Conservation (phyloP, 139 green algal genomes). For the Coelastrella sp. region DNA sequence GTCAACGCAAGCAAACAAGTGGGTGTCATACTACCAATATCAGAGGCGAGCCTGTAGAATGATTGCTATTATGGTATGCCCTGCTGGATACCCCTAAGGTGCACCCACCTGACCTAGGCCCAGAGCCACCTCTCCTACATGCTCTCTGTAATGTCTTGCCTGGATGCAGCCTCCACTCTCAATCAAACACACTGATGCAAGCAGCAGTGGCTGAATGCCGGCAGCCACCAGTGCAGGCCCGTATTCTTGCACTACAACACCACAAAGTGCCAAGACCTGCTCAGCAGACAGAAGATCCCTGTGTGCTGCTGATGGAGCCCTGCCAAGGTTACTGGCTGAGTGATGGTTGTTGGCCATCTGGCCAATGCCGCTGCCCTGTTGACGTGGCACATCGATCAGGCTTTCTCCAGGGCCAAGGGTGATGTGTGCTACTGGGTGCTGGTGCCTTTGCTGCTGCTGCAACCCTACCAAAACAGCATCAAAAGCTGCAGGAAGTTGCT, state of each 20-base stretch:
- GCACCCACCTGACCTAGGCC: slow-evolving; percentile 34
- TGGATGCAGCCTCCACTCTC: slow-evolving; percentile 26
- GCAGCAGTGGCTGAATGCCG: slow-evolving; percentile 4
- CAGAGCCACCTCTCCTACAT: slow-evolving; percentile 24
- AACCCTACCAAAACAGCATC: too few species aligned
- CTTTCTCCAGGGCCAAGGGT: not conserved
- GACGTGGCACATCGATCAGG: not conserved
- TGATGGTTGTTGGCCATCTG: not conserved
- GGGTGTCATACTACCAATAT: too few species aligned
- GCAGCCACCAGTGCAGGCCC: not conserved
- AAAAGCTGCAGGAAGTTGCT: not conserved
- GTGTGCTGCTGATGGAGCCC: not conserved
- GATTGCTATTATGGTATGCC: too few species aligned
- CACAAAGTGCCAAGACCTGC: slow-evolving; percentile 8
- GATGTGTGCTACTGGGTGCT: not conserved
- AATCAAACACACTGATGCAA: slow-evolving; percentile 31
- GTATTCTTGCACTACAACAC: slow-evolving; percentile 4
- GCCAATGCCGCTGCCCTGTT: not conserved
- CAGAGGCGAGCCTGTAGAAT: too few species aligned
- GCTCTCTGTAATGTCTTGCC: slow-evolving; percentile 26
- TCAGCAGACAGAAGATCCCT: slow-evolving; percentile 2
- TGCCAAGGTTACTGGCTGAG: too few species aligned
- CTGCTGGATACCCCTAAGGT: too few species aligned
- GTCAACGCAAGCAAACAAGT: too few species aligned
- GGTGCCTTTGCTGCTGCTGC: not conserved